A percentile compares a stretch with the other conserved stretches of the same genome.
Evolutionary conservation across 2,329 filamentous ascomycete genomes (phyloP).

Genomic region (Colletotrichum acutatum): DNA sequence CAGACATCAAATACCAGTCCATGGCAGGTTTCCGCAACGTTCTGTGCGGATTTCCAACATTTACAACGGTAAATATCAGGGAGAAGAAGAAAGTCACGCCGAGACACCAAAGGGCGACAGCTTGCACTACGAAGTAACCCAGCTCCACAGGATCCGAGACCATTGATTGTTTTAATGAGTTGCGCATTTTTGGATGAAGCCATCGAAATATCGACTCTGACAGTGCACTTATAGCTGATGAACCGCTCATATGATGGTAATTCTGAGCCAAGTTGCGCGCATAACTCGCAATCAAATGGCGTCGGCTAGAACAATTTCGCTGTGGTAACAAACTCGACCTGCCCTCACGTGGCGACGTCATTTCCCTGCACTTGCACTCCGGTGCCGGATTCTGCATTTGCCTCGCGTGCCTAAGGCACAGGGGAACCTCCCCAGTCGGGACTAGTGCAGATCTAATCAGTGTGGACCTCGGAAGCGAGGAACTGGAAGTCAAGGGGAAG

Average conservation of each 20-base stretch:
- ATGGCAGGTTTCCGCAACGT: not conserved
- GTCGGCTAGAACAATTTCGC: not conserved
- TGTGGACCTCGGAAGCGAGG: not conserved
- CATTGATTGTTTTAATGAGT: not conserved
- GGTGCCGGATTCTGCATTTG: conserved; percentile 14
- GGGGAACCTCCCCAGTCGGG: not conserved
- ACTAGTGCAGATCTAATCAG: conserved; percentile 22
- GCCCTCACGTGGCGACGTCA: conserved; percentile 22
- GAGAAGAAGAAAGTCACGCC: not conserved
- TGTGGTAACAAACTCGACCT: conserved; percentile 7
- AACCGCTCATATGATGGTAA: not conserved
- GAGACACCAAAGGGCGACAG: not conserved
- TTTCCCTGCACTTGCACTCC: conserved; percentile 11
- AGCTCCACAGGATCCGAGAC: not conserved
- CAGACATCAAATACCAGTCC: not conserved
- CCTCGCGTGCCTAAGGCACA: conserved; percentile 32
- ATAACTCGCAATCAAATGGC: conserved; percentile 23
- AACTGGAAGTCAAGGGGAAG: conserved; percentile 3
- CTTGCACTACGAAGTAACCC: no score
- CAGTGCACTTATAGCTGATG: not conserved
- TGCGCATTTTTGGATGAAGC: not conserved
- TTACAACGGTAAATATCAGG: not conserved
- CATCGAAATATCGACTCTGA: not conserved
- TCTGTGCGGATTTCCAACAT: not conserved
- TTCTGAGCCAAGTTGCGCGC: not conserved